A percentile compares a stretch with the other conserved stretches of the same genome.
phyloP scores from a whole-genome alignment of 768 basidiomycete genomes.

The Lentinula boryana region DNA sequence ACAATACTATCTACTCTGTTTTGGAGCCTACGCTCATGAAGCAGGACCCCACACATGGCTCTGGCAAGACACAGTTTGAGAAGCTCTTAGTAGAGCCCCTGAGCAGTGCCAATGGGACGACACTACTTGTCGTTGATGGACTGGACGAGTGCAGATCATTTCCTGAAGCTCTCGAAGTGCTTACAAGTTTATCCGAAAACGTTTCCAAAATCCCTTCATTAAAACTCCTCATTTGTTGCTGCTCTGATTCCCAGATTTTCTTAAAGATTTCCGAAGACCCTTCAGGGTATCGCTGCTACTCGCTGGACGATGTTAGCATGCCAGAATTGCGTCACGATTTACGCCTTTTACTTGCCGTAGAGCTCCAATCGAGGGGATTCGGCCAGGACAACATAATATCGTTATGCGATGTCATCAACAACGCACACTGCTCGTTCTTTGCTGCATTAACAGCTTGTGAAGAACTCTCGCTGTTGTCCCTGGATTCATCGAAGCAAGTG shows the following conservation, averaged over 20 bases:
- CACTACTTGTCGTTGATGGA: slow-evolving; percentile 1
- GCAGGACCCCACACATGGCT: not conserved
- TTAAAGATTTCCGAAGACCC: not conserved
- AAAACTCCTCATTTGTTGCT: not conserved
- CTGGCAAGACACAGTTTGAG: not conserved
- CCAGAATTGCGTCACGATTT: not conserved
- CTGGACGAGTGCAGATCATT: not conserved
- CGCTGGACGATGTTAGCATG: not conserved
- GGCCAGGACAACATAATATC: not conserved
- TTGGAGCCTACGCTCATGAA: not conserved
- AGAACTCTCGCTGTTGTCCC: not conserved
- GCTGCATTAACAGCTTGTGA: not conserved
- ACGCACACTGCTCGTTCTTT: not conserved
- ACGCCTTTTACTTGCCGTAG: not conserved
- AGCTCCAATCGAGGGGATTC: not conserved
- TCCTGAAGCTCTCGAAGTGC: not conserved
- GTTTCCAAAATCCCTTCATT: not conserved
- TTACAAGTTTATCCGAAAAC: not conserved
- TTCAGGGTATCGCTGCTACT: not conserved
- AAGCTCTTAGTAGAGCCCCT: not conserved
- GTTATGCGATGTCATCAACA: not conserved
- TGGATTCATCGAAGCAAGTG: not conserved
- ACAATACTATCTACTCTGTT: not conserved
- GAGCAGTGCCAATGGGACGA: not conserved
- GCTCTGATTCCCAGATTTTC: not conserved